Percentiles rank a stretch among this genome's conserved stretches.
phyloP scores from a whole-genome alignment of 2,329 filamentous ascomycete species.

The Fusarium sp. region DNA sequence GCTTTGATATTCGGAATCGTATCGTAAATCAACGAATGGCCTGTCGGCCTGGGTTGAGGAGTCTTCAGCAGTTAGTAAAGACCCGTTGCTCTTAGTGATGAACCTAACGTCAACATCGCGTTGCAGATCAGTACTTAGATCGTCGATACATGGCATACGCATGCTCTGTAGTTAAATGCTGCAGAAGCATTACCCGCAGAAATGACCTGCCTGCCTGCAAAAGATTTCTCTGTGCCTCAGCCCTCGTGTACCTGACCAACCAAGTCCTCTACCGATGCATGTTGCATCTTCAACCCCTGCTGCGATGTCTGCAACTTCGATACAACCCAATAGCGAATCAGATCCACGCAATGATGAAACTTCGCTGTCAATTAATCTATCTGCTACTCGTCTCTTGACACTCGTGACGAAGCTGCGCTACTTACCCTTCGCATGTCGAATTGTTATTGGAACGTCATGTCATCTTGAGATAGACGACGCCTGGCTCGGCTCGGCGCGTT shows the following conservation, averaged over 20 bases:
- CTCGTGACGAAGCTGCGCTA: constrained; percentile 6
- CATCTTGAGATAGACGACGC: constrained; percentile 7
- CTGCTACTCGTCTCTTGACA: constrained; percentile 14
- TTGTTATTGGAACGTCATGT: constrained; percentile 3
- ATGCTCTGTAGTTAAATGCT: constrained; percentile 9
- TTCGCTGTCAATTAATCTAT: constrained; percentile 17
- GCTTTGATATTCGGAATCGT: neutral
- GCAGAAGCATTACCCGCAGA: constrained; percentile 31
- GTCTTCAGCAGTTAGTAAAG: neutral
- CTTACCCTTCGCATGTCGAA: constrained; percentile 9
- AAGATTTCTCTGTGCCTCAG: constrained; percentile 6
- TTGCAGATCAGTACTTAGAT: constrained; percentile 34
- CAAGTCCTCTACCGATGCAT: constrained; percentile 6
- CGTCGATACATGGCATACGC: constrained; percentile 23
- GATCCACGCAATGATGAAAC: neutral
- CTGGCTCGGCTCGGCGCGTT: constrained; percentile 39
- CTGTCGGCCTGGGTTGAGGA: neutral
- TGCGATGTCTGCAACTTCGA: constrained; percentile 10
- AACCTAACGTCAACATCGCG: constrained; percentile 22
- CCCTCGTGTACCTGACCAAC: constrained; percentile 8
- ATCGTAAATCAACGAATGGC: constrained; percentile 11
- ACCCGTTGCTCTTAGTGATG: constrained; percentile 32
- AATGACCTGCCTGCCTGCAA: constrained; percentile 8
- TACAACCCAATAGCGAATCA: constrained; percentile 15
- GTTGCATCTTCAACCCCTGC: constrained; percentile 10